phyloP scores from a whole-genome alignment of 768 basidiomycete species.

The Rhodotorula graminis region DNA sequence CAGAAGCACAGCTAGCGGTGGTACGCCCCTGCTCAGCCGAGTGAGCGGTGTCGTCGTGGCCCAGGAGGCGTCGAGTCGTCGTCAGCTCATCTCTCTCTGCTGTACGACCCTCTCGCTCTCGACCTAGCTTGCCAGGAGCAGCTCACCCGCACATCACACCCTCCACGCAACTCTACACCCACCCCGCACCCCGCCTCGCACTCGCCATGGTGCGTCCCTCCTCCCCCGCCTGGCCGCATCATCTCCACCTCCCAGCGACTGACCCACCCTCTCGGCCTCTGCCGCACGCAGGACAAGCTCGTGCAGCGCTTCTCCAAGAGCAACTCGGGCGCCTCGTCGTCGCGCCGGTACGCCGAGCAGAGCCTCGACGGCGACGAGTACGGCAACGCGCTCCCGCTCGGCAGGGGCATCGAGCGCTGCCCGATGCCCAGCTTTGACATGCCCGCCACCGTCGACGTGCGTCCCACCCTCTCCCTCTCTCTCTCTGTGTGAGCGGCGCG shows the following conservation, averaged over 20 bases:
- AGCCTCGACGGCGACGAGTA: conserved; percentile 20
- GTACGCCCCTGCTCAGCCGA: too few species aligned
- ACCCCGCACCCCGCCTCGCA: not conserved
- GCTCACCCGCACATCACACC: not conserved
- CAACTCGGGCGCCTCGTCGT: not conserved
- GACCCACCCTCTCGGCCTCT: not conserved
- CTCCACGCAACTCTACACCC: too few species aligned
- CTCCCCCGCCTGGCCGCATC: not conserved
- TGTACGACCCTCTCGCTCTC: too few species aligned
- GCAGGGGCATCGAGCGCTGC: conserved; percentile 36
- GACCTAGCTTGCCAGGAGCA: too few species aligned
- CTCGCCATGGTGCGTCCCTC: not conserved
- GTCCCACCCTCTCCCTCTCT: not conserved
- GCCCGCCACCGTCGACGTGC: conserved; percentile 30
- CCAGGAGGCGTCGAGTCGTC: too few species aligned
- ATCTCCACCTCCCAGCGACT: not conserved
- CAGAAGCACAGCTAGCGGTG: too few species aligned
- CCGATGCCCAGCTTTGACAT: conserved; percentile 35
- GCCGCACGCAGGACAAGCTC: conserved; percentile 28
- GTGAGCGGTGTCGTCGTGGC: too few species aligned
- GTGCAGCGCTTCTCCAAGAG: conserved; percentile 26
- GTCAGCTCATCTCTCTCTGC: too few species aligned
- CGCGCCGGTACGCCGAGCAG: not conserved
- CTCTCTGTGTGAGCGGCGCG: not conserved
- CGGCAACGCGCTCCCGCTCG: conserved; percentile 39